Evolutionary conservation across 371 early-diverging fungal species (phyloP).

Genomic region (Syncephalastrum contaminatum): DNA sequence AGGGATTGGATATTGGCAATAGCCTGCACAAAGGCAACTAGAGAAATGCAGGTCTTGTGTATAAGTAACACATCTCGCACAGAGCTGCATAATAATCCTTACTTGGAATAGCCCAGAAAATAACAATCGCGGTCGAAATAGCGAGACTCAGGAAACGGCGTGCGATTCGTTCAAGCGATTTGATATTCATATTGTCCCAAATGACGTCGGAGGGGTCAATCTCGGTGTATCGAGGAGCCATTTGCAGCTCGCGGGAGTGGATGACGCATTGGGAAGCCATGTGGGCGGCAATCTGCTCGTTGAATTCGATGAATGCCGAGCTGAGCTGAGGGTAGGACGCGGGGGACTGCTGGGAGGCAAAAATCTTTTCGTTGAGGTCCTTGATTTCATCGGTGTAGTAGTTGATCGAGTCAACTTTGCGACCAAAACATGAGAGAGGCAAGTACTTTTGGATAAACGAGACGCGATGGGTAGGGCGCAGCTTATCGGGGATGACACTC

Average conservation of each 20-base stretch:
- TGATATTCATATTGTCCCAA: conserved; percentile 78
- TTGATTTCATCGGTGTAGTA: conserved; percentile 55
- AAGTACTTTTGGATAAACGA: conserved; percentile 27
- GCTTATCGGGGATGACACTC: conserved; percentile 33
- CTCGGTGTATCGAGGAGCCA: conserved; percentile 66
- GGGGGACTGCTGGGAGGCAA: conserved; percentile 27
- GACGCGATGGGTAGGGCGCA: conserved; percentile 65
- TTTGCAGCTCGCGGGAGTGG: conserved; percentile 63
- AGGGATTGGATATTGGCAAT: conserved; percentile 67
- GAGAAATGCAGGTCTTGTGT: background rate
- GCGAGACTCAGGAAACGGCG: conserved; percentile 52
- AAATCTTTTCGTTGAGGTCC: conserved; percentile 55
- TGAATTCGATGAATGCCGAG: conserved; percentile 83
- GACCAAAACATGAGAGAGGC: conserved; percentile 46
- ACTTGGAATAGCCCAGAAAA: conserved; percentile 75
- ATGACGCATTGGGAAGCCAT: conserved; percentile 78
- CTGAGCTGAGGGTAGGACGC: conserved; percentile 32
- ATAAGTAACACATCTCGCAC: background rate
- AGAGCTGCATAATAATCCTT: background rate
- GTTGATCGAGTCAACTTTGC: conserved; percentile 70
- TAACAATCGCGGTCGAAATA: conserved; percentile 51
- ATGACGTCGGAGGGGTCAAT: conserved; percentile 78
- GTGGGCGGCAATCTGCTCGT: conserved; percentile 78
- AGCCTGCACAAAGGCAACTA: conserved; percentile 58
- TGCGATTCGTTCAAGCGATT: conserved; percentile 52